Evolutionary conservation across 2,329 filamentous ascomycete species (phyloP).

Genomic region (Monilinia polystroma): DNA sequence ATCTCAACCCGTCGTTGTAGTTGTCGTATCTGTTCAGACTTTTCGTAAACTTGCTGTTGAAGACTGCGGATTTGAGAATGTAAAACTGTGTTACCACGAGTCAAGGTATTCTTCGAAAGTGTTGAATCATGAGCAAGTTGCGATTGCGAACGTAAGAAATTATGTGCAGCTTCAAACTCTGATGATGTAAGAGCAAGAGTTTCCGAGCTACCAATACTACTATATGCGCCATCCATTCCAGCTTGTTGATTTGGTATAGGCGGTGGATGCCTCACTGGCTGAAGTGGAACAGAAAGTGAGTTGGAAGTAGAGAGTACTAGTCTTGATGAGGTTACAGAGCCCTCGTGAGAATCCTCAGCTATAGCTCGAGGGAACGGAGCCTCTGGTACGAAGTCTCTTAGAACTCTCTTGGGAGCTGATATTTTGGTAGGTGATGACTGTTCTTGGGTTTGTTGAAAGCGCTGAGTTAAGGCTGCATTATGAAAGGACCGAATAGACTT

Average conservation of each 20-base stretch:
- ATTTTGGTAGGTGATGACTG: conserved; percentile 32
- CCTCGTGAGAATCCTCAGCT: conserved; percentile 4
- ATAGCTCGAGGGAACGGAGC: not conserved
- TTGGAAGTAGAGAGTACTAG: not conserved
- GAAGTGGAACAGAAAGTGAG: conserved; percentile 12
- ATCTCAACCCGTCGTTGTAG: conserved; percentile 49
- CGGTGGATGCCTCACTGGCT: not conserved
- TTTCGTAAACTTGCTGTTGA: conserved; percentile 48
- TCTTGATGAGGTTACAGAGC: conserved; percentile 7
- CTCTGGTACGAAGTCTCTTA: conserved; percentile 21
- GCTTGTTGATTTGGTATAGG: not conserved
- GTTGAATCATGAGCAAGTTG: conserved; percentile 3
- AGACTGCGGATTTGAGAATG: conserved; percentile 52
- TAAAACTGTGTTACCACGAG: conserved; percentile 41
- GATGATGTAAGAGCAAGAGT: conserved; percentile 5
- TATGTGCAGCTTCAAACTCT: conserved; percentile 15
- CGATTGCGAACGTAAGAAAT: conserved; percentile 8
- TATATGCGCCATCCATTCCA: conserved; percentile 20
- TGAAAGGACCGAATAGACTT: conserved; percentile 27
- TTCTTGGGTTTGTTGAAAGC: conserved; percentile 15
- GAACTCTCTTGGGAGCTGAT: conserved; percentile 22
- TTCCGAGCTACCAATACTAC: conserved; percentile 15
- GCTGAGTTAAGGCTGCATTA: not conserved
- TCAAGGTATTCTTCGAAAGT: conserved; percentile 16
- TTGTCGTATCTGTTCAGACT: conserved; percentile 48